Conservation (phyloP, 2,329 filamentous ascomycete species). For the Arthrobotrys pseudoclavata region DNA sequence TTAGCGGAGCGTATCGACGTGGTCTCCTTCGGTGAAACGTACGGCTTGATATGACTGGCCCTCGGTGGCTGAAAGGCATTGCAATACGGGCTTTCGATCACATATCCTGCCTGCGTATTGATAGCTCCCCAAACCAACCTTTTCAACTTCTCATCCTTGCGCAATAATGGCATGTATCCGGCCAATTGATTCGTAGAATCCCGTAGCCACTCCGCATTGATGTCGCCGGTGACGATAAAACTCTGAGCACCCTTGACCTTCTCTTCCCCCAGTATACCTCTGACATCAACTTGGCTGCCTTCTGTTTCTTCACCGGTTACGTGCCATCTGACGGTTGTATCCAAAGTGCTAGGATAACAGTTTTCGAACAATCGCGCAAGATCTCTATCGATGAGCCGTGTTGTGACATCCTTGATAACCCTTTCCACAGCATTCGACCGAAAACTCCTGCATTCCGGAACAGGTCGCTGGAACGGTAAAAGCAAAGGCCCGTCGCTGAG, state of each 20-base stretch:
- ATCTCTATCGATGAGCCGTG: conserved; percentile 84
- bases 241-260: conserved; percentile 79
- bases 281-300: not conserved
- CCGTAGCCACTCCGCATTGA: conserved; percentile 91
- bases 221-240: conserved; percentile 93
- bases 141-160: conserved; percentile 82
- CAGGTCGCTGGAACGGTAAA: conserved; percentile 88
- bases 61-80: conserved; percentile 97
- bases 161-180: conserved; percentile 88
- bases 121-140: conserved; percentile 90
- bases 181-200: conserved; percentile 94
- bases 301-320: conserved; percentile 71
- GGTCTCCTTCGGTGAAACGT: conserved; percentile 27
- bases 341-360: conserved; percentile 89
- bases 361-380: conserved; percentile 95
- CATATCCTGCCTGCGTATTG: conserved; percentile 90
- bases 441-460: conserved; percentile 86
- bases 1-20: not conserved
- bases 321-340: conserved; percentile 91
- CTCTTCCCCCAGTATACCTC: conserved; percentile 9
- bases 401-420: conserved; percentile 85
- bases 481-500: conserved; percentile 82
- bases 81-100: conserved; percentile 95
- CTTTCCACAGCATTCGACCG: conserved; percentile 86
- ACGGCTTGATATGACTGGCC: conserved; percentile 78